Conservation (phyloP, 176 grass and related monocot species). For the Dendrocalamus sinicus region DNA sequence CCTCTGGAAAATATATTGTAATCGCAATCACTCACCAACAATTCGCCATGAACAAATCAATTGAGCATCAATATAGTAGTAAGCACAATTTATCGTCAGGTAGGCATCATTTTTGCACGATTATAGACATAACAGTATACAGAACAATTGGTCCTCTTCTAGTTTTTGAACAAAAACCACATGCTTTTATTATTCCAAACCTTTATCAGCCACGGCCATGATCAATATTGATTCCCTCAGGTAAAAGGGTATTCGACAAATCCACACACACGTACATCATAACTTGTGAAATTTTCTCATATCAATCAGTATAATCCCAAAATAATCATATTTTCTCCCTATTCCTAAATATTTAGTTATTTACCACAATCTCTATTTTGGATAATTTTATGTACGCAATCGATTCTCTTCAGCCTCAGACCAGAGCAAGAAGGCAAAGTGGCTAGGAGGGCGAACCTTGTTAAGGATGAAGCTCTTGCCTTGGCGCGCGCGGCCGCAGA, state of each 20-base stretch:
- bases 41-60: neutral
- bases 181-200: neutral
- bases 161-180: neutral
- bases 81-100: neutral
- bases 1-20: neutral
- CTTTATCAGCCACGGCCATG: too few species aligned
- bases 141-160: neutral
- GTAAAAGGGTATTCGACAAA: too few species aligned
- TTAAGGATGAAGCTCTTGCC: conserved; percentile 92
- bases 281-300: neutral
- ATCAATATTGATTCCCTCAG: too few species aligned
- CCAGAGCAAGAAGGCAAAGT: neutral
- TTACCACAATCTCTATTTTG: neutral
- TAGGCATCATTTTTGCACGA: neutral
- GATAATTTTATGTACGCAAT: neutral
- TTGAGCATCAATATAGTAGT: neutral
- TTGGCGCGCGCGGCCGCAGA: conserved; percentile 65
- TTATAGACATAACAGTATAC: neutral
- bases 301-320: neutral
- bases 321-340: neutral
- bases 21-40: neutral
- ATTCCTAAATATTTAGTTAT: neutral
- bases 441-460: conserved; percentile 34
- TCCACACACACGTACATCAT: neutral
- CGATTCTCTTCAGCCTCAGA: neutral